Evolutionary conservation across 768 basidiomycete genomes (phyloP).

Genomic region (Tulasnella sp.): DNA sequence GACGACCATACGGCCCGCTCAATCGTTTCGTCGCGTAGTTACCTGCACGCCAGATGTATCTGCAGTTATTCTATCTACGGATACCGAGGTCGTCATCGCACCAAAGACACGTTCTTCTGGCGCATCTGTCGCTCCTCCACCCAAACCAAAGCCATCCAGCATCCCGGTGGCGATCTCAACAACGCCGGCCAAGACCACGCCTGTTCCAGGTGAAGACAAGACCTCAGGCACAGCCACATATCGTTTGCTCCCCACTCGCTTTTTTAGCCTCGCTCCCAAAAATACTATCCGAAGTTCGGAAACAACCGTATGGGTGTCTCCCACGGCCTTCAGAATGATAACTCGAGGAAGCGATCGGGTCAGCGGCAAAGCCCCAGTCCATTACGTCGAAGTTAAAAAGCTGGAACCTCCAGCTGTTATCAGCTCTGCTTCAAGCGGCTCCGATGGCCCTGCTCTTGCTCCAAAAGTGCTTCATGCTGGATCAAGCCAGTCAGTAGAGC

Average conservation of each 20-base stretch:
- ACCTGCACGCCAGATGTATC: neutral
- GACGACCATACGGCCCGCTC: neutral
- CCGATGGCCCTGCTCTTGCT: neutral
- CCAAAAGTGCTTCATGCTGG: conserved; percentile 20
- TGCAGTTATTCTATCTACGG: conserved; percentile 75
- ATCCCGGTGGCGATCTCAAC: conserved; percentile 23
- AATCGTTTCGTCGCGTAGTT: neutral
- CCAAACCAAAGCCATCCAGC: conserved; percentile 37
- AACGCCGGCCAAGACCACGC: conserved; percentile 27
- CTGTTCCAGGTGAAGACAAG: conserved; percentile 37
- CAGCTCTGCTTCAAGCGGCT: neutral
- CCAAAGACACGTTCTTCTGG: conserved; percentile 64
- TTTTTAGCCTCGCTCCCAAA: conserved; percentile 40
- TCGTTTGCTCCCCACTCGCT: conserved; percentile 47
- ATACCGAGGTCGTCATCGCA: conserved; percentile 91
- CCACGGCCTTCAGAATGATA: conserved; percentile 19
- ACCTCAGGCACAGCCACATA: conserved; percentile 58
- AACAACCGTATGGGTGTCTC: conserved; percentile 36
- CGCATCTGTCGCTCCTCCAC: conserved; percentile 34
- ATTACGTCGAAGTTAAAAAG: conserved; percentile 6
- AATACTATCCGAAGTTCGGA: conserved; percentile 28
- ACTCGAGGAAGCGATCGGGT: conserved; percentile 23
- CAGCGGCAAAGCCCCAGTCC: neutral
- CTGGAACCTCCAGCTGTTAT: conserved; percentile 23
- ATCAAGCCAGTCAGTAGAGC: neutral